Percentiles rank a stretch among this genome's conserved stretches.
These are phyloP conservation scores for Cryptomeria japonica DNA, from an alignment of 75 land plant species.

Conservation along the genomic window DNA sequence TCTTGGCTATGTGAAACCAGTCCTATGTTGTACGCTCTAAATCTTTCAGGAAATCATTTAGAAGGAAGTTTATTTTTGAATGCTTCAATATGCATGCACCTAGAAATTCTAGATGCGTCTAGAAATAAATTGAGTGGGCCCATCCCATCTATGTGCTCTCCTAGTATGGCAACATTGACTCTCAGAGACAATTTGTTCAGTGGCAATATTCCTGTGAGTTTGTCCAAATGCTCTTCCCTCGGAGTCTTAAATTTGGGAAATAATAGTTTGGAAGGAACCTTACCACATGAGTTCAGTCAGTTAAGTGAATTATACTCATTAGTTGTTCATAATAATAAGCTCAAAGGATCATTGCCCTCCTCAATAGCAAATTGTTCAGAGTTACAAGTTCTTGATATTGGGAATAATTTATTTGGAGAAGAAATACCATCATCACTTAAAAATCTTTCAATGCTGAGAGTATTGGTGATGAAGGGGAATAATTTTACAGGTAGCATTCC, in stretches of 20 bases:
- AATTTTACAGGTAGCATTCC: no score
- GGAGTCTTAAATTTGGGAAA: constrained; percentile 20
- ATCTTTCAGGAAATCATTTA: not conserved
- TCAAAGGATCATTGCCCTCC: no score
- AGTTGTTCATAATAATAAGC: no score
- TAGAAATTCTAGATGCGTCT: not conserved
- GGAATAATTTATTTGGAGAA: no score
- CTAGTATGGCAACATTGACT: not conserved
- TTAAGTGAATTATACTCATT: no score
- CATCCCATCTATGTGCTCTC: not conserved
- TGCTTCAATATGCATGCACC: not conserved
- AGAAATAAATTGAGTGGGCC: not conserved
- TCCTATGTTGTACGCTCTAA: no score
- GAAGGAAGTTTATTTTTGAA: not conserved
- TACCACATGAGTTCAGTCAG: not conserved
- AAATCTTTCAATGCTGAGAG: no score
- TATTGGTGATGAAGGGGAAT: no score
- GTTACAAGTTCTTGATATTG: no score
- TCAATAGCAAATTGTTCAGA: no score
- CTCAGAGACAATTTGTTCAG: constrained; percentile 21
- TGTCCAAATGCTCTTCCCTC: constrained; percentile 18
- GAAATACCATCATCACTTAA: no score
- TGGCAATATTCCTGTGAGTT: constrained; percentile 18
- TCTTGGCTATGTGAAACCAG: not conserved
- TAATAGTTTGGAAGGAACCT: constrained; percentile 14